phyloP scores from a whole-genome alignment of 805 yeast species.

The Candida odintsovae region DNA sequence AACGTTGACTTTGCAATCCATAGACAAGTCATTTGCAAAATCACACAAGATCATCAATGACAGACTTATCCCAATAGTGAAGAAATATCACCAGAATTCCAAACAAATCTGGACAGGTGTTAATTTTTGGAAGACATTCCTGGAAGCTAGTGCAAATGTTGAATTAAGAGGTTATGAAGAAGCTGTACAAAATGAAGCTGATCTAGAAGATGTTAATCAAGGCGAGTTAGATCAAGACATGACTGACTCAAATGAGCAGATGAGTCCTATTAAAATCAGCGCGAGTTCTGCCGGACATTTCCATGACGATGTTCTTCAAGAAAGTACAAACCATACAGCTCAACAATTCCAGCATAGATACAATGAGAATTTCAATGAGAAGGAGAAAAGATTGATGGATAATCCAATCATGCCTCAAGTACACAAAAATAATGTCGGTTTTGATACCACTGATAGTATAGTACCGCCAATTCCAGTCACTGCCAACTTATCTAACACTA shows the following conservation, averaged over 20 bases:
- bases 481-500: conserved; percentile 19
- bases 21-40: conserved; percentile 65
- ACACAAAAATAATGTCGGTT: conserved; percentile 11
- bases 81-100: conserved; percentile 52
- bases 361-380: conserved; percentile 4
- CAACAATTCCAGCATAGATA: conserved; percentile 16
- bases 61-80: conserved; percentile 60
- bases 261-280: conserved; percentile 22
- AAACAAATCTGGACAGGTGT: conserved; percentile 59
- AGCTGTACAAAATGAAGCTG: conserved; percentile 13
- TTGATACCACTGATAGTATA: conserved; percentile 24
- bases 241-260: conserved; percentile 20
- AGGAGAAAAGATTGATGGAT: conserved; percentile 2
- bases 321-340: conserved; percentile 18
- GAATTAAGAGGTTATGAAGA: conserved; percentile 51
- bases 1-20: conserved; percentile 69
- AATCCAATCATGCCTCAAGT: conserved; percentile 25
- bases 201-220: neutral
- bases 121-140: conserved; percentile 70
- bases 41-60: conserved; percentile 67
- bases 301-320: conserved; percentile 14
- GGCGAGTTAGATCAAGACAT: conserved; percentile 2
- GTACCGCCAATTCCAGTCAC: conserved; percentile 21
- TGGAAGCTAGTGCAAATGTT: conserved; percentile 70
- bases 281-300: conserved; percentile 6